A percentile compares a stretch with the other conserved stretches of the same genome.
phyloP scores from a whole-genome alignment of 306 rosid species.

The Sesbania bispinosa region DNA sequence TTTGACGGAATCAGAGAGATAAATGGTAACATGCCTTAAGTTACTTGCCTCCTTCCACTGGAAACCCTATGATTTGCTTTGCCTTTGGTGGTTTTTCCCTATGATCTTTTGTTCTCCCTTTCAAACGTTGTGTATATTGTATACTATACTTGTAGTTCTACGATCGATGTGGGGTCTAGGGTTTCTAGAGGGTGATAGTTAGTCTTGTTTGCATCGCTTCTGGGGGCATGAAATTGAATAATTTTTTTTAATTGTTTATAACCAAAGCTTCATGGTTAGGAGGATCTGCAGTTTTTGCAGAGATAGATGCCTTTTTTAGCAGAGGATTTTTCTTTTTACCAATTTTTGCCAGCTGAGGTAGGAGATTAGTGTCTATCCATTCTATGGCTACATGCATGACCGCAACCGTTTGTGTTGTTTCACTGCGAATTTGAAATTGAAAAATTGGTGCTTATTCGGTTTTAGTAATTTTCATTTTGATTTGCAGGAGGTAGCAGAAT shows the following conservation, averaged over 20 bases:
- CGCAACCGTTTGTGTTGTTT: neutral
- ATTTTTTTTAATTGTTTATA: neutral
- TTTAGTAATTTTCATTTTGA: neutral
- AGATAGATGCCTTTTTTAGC: neutral
- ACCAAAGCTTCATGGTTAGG: neutral
- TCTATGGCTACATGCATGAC: conserved; percentile 38
- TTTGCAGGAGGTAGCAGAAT: too few relatives aligned
- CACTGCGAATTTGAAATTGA: neutral
- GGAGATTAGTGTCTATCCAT: neutral
- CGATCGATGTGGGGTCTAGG: conserved; percentile 13
- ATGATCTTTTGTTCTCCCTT: neutral
- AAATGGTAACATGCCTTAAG: neutral
- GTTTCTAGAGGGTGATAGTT: conserved; percentile 8
- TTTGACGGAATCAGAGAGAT: neutral
- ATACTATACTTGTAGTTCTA: neutral
- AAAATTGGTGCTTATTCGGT: neutral
- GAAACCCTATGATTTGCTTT: conserved; percentile 2
- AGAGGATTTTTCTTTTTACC: neutral
- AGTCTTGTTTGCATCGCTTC: neutral
- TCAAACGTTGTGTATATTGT: too few relatives aligned
- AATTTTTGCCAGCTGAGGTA: neutral
- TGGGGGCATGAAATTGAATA: neutral
- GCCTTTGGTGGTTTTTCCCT: neutral
- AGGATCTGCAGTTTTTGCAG: neutral
- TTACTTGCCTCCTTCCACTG: neutral